Evolutionary conservation across 495 filamentous ascomycete genomes (phyloP), one percentile per base, ranked within the genome.

Genomic region (Penicillium daleae): DNA sequence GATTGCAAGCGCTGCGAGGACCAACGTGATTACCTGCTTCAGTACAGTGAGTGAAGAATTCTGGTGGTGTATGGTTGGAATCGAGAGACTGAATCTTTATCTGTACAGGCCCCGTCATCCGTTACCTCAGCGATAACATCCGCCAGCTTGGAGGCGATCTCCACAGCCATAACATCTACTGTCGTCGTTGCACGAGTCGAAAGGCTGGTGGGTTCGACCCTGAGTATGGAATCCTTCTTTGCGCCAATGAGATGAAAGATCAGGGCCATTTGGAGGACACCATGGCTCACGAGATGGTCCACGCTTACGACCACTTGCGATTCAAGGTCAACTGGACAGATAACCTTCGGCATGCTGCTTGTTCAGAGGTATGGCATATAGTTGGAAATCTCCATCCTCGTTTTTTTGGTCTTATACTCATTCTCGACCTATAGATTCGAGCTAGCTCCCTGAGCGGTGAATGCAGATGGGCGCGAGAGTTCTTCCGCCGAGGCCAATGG

Each of bases 261-360:
- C 80, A 85, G 50, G 82, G 86, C 2, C 90, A 96, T 68, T 69
- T 96, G 64, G 95, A 99, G 80, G 95, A 99, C 73, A 97, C 92
- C 33, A 80, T 99, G 70, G 90, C 95, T 44, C 95, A 99, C 77
- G 95, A 99, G 80, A 93, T 99, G 89, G 89, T 99, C 57, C 95
- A 99, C 79, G 94, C 93, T 9, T 98, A 91, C 80, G 95, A 99
- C 71, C 90, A 97, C 75, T 71, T 97, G 67, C 75, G 93, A 64
- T 99, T 92, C 79, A 92, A 96, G 76, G 87, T 97, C 37, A 87
- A 99, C 65, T 92, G 87, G 84, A 76, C 77, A 5, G 87, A 88
- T 59, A 83, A 91, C 66, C 71, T 99, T 76, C 86, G 89, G 73
- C 95, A 98, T 79, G 89, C 92, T 40, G 95, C 95, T 56, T 98